Evolutionary conservation across 140 eudicot genomes (phyloP).

Genomic region (Stevia rebaudiana): DNA sequence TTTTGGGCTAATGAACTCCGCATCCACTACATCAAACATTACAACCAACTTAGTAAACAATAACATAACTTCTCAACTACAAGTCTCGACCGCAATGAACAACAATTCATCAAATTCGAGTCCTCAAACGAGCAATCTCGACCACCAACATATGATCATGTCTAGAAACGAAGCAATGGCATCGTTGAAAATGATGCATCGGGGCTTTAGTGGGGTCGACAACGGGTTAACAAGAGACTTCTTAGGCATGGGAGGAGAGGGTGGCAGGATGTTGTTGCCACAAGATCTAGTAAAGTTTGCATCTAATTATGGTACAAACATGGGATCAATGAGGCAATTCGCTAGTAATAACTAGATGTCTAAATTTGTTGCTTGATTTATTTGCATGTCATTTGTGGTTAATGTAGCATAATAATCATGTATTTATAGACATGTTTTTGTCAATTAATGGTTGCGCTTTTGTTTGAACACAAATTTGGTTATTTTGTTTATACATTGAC

Average conservation of each 20-base stretch:
- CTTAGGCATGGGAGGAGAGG: conserved; percentile 75
- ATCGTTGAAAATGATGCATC: conserved; percentile 29
- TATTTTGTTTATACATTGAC: no score
- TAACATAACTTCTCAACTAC: conserved; percentile 31
- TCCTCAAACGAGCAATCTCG: conserved; percentile 32
- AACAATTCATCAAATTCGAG: conserved; percentile 25
- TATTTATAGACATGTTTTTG: conserved; percentile 26
- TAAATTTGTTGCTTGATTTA: conserved; percentile 18
- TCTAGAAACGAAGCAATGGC: conserved; percentile 32
- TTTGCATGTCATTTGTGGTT: conserved; percentile 26
- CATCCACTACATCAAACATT: conserved; percentile 36
- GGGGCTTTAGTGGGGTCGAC: conserved; percentile 31
- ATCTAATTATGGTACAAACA: conserved; percentile 60
- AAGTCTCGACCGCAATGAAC: conserved; percentile 35
- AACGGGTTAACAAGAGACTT: conserved; percentile 69
- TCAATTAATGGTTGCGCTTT: conserved; percentile 8
- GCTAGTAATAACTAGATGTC: conserved; percentile 32
- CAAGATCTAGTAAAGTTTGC: conserved; percentile 77
- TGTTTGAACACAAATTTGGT: no score
- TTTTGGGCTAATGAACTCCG: conserved; percentile 58
- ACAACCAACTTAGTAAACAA: conserved; percentile 32
- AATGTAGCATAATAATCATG: conserved; percentile 34
- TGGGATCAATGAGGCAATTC: conserved; percentile 72
- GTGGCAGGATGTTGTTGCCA: conserved; percentile 65
- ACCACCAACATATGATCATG: conserved; percentile 44